These are phyloP conservation scores for Pleurotus platypus DNA, from an alignment of 768 basidiomycete species.

Conservation along the genomic window DNA sequence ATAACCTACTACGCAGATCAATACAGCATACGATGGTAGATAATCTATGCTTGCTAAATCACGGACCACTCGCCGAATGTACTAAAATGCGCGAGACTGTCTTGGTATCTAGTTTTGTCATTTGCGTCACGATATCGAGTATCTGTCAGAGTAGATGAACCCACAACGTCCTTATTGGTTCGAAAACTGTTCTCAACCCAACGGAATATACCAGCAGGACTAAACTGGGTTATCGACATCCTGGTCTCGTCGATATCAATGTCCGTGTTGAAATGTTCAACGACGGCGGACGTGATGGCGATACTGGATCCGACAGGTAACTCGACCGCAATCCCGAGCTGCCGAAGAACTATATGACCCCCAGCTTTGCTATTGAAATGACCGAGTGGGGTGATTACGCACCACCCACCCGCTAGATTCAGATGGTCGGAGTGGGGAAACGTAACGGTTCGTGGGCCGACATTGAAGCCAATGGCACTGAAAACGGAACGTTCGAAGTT, in stretches of 20 bases:
- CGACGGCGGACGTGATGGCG: constrained; percentile 20
- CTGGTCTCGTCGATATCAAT: constrained; percentile 14
- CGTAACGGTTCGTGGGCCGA: background rate
- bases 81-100: too few species aligned
- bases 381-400: constrained; percentile 23
- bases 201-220: constrained; percentile 18
- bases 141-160: too few species aligned
- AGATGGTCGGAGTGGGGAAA: constrained; percentile 18
- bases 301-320: constrained; percentile 19
- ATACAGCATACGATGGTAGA: too few species aligned
- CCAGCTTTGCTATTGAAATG: constrained; percentile 16
- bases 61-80: background rate
- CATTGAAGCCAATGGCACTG: background rate
- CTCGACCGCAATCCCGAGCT: constrained; percentile 17
- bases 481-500: background rate
- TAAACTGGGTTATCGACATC: constrained; percentile 18
- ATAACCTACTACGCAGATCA: too few species aligned
- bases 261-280: constrained; percentile 16
- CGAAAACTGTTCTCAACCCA: constrained; percentile 17
- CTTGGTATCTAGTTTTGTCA: too few species aligned
- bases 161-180: background rate
- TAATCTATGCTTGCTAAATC: background rate
- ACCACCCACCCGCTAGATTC: constrained; percentile 22
- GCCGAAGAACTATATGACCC: constrained; percentile 23
- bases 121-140: too few species aligned